Evolutionary conservation across 2,329 filamentous ascomycete genomes (phyloP), one percentile per base, ranked within the genome.

Genomic region (Microcera coccophila): DNA sequence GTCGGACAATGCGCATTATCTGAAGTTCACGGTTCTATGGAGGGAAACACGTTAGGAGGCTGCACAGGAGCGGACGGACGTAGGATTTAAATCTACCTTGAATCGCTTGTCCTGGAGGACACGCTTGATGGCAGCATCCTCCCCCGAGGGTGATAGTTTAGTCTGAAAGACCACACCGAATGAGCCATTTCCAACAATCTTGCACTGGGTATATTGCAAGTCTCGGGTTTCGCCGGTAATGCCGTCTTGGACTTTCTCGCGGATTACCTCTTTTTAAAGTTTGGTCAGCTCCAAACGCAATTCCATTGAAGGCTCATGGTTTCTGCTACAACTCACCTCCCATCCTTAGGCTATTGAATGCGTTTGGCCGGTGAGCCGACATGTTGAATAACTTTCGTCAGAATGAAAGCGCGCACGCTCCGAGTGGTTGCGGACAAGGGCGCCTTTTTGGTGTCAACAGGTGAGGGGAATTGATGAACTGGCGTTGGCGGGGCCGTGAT

Each of bases 161-260:
- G 93, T 98, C 74, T 98, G 93, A 70, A 98, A 98, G 53, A 98
- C 93, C 38, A 98, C 91, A 54, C 93, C 93, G 59, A 98, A 98
- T 26, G 91, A 97, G 57, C 93, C 93, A 73, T 98, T 98, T 67
- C 93, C 93, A 37, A 98, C 93, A 62, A 98, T 97, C 75, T 98
- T 98, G 77, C 91, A 97, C 67, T 97, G 93, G 43, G 93, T 97
- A 70, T 98, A 98, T 67, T 95, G 89, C 72, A 98, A 82, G 62
- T 98, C 93, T 68, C 88, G 85, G 61, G 90, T 95, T 69, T 98
- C 93, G 60, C 93, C 93, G 12, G 93, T 98, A 55, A 95, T 76
- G 65, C 93, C 93, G 77, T 98, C 93, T 70, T 98, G 93, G 56
- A 98, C 93, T 75, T 95, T 97, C 73, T 98, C 93, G 67, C 90